Conservation (phyloP, 2,329 filamentous ascomycete species). For the Trichothecium sympodiale region DNA sequence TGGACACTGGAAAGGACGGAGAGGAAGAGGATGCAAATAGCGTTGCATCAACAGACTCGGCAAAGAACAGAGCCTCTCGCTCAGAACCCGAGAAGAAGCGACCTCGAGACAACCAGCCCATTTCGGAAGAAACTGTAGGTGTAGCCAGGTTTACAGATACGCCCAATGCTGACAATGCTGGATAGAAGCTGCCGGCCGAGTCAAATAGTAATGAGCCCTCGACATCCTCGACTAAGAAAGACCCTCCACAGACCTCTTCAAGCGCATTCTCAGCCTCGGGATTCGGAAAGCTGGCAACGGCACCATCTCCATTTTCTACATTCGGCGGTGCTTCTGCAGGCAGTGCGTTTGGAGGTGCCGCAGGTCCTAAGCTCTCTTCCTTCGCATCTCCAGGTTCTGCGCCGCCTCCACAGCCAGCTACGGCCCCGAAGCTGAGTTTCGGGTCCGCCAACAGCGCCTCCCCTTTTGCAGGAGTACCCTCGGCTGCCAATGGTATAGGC, state of each 20-base stretch:
- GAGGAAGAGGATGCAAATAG: constrained; percentile 32
- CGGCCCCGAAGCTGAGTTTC: constrained; percentile 38
- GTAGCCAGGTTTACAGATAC: background rate
- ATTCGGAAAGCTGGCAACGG: constrained; percentile 54
- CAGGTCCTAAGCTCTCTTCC: constrained; percentile 22
- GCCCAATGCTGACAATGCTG: background rate
- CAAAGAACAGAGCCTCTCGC: constrained; percentile 34
- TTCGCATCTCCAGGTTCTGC: constrained; percentile 18
- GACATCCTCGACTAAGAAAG: constrained; percentile 15
- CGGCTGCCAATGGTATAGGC: constrained; percentile 36
- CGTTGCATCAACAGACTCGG: constrained; percentile 28
- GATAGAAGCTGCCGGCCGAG: constrained; percentile 1
- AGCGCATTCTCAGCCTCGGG: constrained; percentile 58
- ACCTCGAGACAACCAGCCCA: constrained; percentile 38
- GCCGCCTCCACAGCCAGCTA: constrained; percentile 9
- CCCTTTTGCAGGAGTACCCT: constrained; percentile 35
- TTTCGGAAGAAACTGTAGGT: constrained; percentile 22
- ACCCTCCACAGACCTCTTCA: constrained; percentile 31
- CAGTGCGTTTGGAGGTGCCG: constrained; percentile 37
- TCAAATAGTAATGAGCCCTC: constrained; percentile 8
- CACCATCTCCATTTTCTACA: constrained; percentile 53
- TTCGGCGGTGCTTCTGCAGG: constrained; percentile 33
- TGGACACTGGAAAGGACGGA: constrained; percentile 36
- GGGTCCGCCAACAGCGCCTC: constrained; percentile 28
- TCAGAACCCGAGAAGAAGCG: constrained; percentile 56